Conservation (phyloP, 441 rosid genomes). For the Macaranga tanarius region DNA sequence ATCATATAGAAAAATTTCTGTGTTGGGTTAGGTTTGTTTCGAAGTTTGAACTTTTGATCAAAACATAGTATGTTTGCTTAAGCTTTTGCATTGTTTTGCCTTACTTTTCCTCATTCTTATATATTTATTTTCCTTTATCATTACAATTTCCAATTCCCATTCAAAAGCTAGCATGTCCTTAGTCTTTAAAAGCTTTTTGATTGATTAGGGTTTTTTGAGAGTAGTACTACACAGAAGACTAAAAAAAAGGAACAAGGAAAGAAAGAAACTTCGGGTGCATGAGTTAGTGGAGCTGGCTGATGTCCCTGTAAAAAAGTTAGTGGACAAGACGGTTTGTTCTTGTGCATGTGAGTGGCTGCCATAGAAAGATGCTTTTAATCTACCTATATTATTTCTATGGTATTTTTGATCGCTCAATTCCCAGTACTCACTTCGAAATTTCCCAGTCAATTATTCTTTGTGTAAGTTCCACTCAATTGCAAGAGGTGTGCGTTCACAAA, state of each 20-base stretch:
- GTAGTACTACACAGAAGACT: not conserved
- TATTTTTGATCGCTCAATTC: not conserved
- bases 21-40: conserved; percentile 19
- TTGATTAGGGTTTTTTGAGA: conserved; percentile 7
- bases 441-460: not conserved
- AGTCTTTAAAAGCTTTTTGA: not conserved
- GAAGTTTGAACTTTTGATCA: conserved; percentile 15
- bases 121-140: not conserved
- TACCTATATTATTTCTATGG: conserved; percentile 9
- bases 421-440: not conserved
- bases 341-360: conserved; percentile 43
- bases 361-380: conserved; percentile 11
- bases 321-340: conserved; percentile 35
- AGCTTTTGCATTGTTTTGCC: conserved; percentile 6
- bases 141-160: not conserved
- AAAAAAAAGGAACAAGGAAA: too few relatives aligned
- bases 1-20: conserved; percentile 18
- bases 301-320: conserved; percentile 28
- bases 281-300: conserved; percentile 30
- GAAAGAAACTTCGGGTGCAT: conserved; percentile 7
- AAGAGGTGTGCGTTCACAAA: not conserved
- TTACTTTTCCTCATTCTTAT: not conserved
- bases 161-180: not conserved
- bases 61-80: conserved; percentile 18
- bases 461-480: not conserved